Base-by-base conservation (phyloP, 2,329 filamentous ascomycete species). In the Colletotrichum sp. region DNA sequence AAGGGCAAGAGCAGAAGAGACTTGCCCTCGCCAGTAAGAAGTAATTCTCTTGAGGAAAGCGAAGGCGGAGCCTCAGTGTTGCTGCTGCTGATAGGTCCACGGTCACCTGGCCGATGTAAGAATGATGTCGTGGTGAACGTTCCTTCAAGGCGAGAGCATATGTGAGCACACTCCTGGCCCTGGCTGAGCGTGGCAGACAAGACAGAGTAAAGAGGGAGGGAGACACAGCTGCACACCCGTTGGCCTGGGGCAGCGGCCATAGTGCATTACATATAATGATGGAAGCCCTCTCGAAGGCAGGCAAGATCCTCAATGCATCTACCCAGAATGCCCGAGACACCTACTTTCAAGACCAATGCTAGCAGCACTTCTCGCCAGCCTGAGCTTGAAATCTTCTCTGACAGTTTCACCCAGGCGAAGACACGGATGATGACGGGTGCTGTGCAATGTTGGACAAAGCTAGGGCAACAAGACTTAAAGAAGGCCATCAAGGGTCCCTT, bases 401-500 rank as follows among this genome's bases (percentile, higher is more conserved):
- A 82, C 82, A 81, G 84, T 85, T 69, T 66, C 80, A 85, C 84
- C 77, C 68, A 66, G 68, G 66, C 76, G 72, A 79, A 79, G 79
- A 79, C 77, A 80, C 81, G 76, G 78, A 77, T 78, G 77, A 81
- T 84, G 84, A 85, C 82, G 84, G 84, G 80, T 83, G 83, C 77
- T 80, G 86, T 86, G 82, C 77, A 75, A 85, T 13, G 74, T 75
- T 59, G 57, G 64, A 74, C 74, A 28, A 75, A 63, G 16, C 26
- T 57, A 32, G 63, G 72, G 24, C 9, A 24, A 55, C 70, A 60
- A 60, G 70, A 68, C 32, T 60, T 55, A 12, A 52, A n/a, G 44
- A 32, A 24, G 39, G 7, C 28, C 32, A 26, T 68, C 6, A 62
- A 28, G 32, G 28, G 15, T 5, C 24, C 52, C 52, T 48, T 44